These are phyloP conservation scores for Coelastrella sp. DNA, from an alignment of 139 green algal genomes.

Conservation along the genomic window DNA sequence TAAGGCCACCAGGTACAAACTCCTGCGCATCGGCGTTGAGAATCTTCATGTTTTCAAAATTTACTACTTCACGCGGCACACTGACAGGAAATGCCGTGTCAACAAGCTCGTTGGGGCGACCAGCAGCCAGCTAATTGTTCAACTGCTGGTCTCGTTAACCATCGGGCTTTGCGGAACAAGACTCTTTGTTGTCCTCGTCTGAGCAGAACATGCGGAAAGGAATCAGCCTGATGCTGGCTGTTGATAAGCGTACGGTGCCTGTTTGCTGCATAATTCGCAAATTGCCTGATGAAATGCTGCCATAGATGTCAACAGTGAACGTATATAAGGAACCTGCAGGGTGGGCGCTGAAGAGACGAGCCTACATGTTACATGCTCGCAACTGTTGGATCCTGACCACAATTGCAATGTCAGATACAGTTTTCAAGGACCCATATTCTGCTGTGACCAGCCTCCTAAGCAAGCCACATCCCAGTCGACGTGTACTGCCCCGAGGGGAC, in stretches of 20 bases:
- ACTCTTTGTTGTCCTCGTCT: not conserved
- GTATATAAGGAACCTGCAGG: not conserved
- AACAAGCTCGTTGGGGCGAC: not conserved
- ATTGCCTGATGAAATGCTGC: not conserved
- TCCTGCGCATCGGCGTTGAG: constrained; percentile 7
- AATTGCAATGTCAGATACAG: no score
- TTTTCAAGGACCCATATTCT: no score
- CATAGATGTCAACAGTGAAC: not conserved
- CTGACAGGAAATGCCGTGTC: not conserved
- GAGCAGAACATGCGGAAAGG: not conserved
- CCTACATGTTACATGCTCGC: not conserved
- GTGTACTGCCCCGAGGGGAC: no score
- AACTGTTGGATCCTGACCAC: not conserved
- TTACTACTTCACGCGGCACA: not conserved
- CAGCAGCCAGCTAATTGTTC: constrained; percentile 4
- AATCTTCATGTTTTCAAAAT: not conserved
- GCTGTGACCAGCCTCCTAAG: no score
- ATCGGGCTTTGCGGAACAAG: constrained; percentile 9
- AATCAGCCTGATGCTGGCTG: not conserved
- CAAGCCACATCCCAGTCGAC: no score
- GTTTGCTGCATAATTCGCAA: not conserved
- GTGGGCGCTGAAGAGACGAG: not conserved
- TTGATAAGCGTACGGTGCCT: not conserved
- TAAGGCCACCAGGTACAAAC: not conserved
- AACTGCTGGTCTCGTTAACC: constrained; percentile 32